phyloP scores from a whole-genome alignment of 805 yeast species.

The Hanseniaspora clermontiae region DNA sequence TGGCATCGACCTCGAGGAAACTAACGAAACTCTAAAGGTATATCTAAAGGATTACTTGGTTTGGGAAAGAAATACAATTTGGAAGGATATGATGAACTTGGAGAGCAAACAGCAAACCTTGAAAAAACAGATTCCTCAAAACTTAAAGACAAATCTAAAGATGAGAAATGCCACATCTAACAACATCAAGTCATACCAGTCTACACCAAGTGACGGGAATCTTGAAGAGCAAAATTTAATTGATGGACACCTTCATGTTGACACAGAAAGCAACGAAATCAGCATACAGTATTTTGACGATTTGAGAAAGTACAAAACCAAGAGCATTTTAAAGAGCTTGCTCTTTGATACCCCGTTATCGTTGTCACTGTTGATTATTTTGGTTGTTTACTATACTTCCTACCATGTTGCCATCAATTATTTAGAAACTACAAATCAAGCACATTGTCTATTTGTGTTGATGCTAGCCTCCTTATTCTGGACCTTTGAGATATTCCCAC shows the following conservation, averaged over 20 bases:
- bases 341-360: conserved; percentile 22
- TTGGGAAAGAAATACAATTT: conserved; percentile 94
- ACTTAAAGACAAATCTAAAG: conserved; percentile 4
- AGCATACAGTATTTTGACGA: conserved; percentile 27
- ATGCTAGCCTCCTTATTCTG: conserved; percentile 73
- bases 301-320: neutral
- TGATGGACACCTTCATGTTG: conserved; percentile 17
- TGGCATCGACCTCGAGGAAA: conserved; percentile 26
- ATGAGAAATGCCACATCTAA: neutral
- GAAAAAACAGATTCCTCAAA: conserved; percentile 17
- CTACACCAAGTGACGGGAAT: conserved; percentile 17
- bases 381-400: conserved; percentile 34
- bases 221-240: conserved; percentile 20
- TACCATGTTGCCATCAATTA: conserved; percentile 41
- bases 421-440: conserved; percentile 44
- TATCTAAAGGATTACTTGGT: conserved; percentile 82
- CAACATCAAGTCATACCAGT: conserved; percentile 3
- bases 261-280: neutral
- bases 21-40: conserved; percentile 38
- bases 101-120: conserved; percentile 81
- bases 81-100: conserved; percentile 90
- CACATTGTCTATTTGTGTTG: conserved; percentile 71
- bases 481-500: conserved; percentile 92
- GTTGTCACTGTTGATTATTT: conserved; percentile 37
- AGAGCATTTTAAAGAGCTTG: neutral